Evolutionary conservation across 2,329 filamentous ascomycete species (phyloP).

Genomic region (Penicillium nordicum): DNA sequence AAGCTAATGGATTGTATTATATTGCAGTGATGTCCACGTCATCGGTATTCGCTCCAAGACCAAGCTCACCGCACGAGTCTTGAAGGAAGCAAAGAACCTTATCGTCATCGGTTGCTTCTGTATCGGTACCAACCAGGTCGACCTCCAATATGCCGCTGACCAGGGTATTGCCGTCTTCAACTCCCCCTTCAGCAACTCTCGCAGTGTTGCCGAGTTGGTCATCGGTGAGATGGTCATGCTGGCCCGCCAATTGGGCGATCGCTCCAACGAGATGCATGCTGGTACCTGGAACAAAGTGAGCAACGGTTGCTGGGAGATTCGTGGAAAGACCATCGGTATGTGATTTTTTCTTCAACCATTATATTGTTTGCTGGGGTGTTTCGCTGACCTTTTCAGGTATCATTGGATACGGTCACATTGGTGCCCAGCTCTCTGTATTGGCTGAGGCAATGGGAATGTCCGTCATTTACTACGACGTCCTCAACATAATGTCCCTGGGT

Average conservation of each 20-base stretch:
- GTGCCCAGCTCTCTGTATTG: slow-evolving; percentile 89
- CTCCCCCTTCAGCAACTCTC: slow-evolving; percentile 96
- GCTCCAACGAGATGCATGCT: slow-evolving; percentile 88
- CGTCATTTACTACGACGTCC: slow-evolving; percentile 94
- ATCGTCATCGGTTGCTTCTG: slow-evolving; percentile 98
- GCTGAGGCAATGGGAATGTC: slow-evolving; percentile 98
- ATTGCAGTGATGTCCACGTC: slow-evolving; percentile 79
- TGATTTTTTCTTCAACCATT: slow-evolving; percentile 3
- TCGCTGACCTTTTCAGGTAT: slow-evolving; percentile 58
- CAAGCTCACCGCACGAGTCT: slow-evolving; percentile 79
- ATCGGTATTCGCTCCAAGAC: slow-evolving; percentile 98
- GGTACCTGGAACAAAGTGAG: slow-evolving; percentile 99
- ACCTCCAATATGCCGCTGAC: slow-evolving; percentile 45
- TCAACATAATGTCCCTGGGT: slow-evolving; percentile 91
- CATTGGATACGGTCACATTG: slow-evolving; percentile 95
- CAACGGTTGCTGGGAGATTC: slow-evolving; percentile 93
- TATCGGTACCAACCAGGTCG: slow-evolving; percentile 74
- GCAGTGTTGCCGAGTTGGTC: slow-evolving; percentile 92
- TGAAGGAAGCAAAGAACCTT: slow-evolving; percentile 86
- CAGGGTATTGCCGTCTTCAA: slow-evolving; percentile 92
- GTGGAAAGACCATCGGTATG: slow-evolving; percentile 88
- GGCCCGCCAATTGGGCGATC: slow-evolving; percentile 87
- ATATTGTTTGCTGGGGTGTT: neutral
- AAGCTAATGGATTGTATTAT: neutral
- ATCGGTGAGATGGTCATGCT: slow-evolving; percentile 91